These are phyloP conservation scores for Coffea eugenioides DNA, from an alignment of 257 asterid genomes.

Conservation along the genomic window DNA sequence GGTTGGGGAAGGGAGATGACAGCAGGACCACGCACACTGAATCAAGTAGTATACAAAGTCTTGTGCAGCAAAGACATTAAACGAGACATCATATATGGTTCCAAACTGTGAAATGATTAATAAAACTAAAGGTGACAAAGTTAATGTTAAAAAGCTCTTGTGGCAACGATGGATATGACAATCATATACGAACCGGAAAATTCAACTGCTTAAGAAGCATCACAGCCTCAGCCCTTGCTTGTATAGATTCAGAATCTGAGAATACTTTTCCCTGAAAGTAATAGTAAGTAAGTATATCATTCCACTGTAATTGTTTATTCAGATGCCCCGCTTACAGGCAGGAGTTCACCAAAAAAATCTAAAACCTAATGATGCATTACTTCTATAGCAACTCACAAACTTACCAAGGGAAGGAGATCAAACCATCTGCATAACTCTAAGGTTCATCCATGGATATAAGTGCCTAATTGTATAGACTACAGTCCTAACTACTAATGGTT, in stretches of 20 bases:
- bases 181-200: conserved; percentile 64
- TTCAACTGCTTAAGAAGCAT: conserved; percentile 96
- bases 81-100: background rate
- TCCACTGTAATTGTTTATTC: background rate
- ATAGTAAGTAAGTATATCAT: background rate
- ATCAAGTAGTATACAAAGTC: background rate
- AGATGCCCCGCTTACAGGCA: background rate
- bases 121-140: background rate
- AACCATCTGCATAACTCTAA: background rate
- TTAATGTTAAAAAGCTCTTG: background rate
- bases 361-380: background rate
- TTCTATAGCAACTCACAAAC: background rate
- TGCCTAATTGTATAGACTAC: background rate
- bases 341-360: background rate
- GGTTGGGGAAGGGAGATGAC: background rate
- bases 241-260: conserved; percentile 96
- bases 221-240: conserved; percentile 98
- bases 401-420: background rate
- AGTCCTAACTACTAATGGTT: background rate
- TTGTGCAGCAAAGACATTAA: background rate
- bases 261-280: conserved; percentile 84
- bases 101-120: background rate
- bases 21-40: background rate
- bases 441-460: background rate
- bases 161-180: conserved; percentile 16